These are phyloP conservation scores for Ogataea salicorniae DNA, from an alignment of 805 yeast species.

Conservation along the genomic window DNA sequence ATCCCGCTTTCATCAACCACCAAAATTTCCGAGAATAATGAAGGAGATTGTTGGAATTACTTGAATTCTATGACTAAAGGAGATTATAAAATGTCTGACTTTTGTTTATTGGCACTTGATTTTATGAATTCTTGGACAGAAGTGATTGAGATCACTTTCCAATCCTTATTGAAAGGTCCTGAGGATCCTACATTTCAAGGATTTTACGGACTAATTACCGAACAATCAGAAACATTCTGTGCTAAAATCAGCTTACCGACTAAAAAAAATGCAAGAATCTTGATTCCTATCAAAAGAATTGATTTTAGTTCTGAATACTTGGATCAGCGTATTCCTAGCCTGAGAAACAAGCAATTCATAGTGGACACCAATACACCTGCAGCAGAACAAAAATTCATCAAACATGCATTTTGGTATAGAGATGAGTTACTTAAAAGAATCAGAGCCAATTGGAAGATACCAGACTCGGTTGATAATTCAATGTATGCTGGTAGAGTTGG, in stretches of 20 bases:
- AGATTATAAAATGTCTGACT: conserved; percentile 41
- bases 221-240: conserved; percentile 13
- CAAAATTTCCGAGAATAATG: conserved; percentile 22
- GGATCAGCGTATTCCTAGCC: conserved; percentile 59
- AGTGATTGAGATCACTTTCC: conserved; percentile 33
- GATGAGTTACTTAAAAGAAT: conserved; percentile 55
- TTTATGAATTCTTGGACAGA: conserved; percentile 78
- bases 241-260: conserved; percentile 18
- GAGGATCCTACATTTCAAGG: conserved; percentile 20
- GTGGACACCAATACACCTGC: conserved; percentile 48
- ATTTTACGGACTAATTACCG: conserved; percentile 13
- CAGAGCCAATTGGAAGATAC: conserved; percentile 59
- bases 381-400: conserved; percentile 51
- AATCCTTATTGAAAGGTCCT: conserved; percentile 20
- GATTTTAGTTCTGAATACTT: conserved; percentile 38
- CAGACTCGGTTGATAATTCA: conserved; percentile 23
- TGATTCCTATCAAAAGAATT: conserved; percentile 65
- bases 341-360: conserved; percentile 65
- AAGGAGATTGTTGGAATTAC: conserved; percentile 28
- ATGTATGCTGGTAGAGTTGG: conserved; percentile 41
- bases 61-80: conserved; percentile 26
- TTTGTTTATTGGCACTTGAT: conserved; percentile 65
- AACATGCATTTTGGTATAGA: conserved; percentile 78
- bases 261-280: conserved; percentile 41
- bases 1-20: conserved; percentile 45